Evolutionary conservation across 306 rosid species (phyloP), one percentile per base, ranked within the genome.

Genomic region (Hippophae tibetana): DNA sequence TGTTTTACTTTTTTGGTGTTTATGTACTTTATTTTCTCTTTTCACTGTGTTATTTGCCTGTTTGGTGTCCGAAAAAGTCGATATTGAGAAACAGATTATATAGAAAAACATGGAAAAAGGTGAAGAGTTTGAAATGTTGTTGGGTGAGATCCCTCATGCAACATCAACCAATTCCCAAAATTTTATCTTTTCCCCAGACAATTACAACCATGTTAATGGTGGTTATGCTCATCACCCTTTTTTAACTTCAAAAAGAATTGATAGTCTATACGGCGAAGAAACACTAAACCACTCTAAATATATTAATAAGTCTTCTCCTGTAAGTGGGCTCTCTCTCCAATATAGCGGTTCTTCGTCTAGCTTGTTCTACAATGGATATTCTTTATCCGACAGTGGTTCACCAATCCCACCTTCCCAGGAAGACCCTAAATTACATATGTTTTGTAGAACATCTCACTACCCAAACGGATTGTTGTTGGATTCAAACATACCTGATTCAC

Each of bases 141-240:
- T 82, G 47, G 76, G 62, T 72, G 89, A 79, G 85, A 83, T 79
- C 82, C 85, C 85, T 72, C 63, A 59, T 31, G 76, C 75, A 55
- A 73, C 78, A 58, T 76, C 84, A 9, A 69, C 62, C 62, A 73
- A 74, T 73, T 65, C 64, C 42, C 47, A 43, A 9, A 54, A 42
- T 49, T 50, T 70, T 18, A 64, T 52, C 50, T 50, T 56, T 55
- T 69, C 55, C 3, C 71, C 44, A 14, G 14, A 43, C 9, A 54
- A 42, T 67, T 57, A 73, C 42, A 64, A 31, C 6, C 12, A 31
- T 57, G 54, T 49, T 6, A 47, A 40, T 62, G 66, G 43, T 54
- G 68, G 58, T 57, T 69, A 11, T 72, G 74, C 49, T 56, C 54
- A 48, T 55, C 69, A 54, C 18, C 45, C 50, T 64, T 49, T 47